phyloP scores from a whole-genome alignment of 441 rosid species.

The Pelargonium citronellum region DNA sequence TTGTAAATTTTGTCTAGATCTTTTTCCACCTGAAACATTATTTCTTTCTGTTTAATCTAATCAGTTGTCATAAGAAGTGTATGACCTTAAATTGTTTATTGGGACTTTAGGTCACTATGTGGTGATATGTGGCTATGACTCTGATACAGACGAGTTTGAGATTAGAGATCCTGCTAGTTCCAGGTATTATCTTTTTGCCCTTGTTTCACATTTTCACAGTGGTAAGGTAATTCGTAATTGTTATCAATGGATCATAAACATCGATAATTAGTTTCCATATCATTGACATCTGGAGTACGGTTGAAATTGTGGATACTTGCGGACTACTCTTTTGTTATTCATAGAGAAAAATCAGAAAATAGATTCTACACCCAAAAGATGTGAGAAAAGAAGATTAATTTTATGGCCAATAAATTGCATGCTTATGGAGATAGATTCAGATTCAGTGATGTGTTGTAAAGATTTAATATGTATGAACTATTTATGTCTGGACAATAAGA shows the following conservation, averaged over 20 bases:
- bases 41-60: not conserved
- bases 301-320: not conserved
- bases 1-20: not conserved
- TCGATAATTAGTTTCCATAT: no score
- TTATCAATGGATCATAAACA: no score
- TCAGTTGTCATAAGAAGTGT: not conserved
- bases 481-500: no score
- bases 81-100: not conserved
- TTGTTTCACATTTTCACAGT: slow-evolving; percentile 10
- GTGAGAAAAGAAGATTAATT: not conserved
- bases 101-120: slow-evolving; percentile 62
- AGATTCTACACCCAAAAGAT: not conserved
- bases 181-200: slow-evolving; percentile 37
- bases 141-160: slow-evolving; percentile 71
- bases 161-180: slow-evolving; percentile 96
- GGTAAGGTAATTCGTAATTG: not conserved
- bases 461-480: no score
- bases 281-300: not conserved
- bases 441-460: not conserved
- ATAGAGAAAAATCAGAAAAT: no score
- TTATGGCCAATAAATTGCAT: no score
- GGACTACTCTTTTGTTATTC: not conserved
- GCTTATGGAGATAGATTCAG: no score
- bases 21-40: not conserved
- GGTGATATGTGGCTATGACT: slow-evolving; percentile 81